These are phyloP conservation scores for Ganoderma sp. DNA, from an alignment of 1,284 basidiomycete genomes.

Conservation along the genomic window DNA sequence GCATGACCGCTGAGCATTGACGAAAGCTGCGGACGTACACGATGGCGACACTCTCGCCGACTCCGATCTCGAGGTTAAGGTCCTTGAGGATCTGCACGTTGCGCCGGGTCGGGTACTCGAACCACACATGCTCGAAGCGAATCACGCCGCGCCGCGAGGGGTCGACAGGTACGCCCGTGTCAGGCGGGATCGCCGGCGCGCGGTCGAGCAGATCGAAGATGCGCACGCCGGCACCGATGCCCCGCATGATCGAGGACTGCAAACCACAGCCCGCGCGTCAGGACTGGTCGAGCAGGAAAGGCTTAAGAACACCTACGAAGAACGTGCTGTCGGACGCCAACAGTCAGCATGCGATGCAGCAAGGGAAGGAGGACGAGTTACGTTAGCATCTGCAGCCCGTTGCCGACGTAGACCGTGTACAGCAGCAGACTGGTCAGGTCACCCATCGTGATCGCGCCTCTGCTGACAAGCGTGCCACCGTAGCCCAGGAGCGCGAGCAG, in stretches of 20 bases:
- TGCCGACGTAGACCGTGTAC: conserved; percentile 92
- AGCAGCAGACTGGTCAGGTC: conserved; percentile 90
- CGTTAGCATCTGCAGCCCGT: conserved; percentile 81
- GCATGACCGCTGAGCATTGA: conserved; percentile 12
- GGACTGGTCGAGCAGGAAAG: neutral
- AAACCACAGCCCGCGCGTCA: neutral
- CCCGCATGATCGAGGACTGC: conserved; percentile 85
- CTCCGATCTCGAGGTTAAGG: conserved; percentile 77
- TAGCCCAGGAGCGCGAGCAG: conserved; percentile 91
- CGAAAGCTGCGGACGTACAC: conserved; percentile 63
- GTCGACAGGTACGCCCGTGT: conserved; percentile 62
- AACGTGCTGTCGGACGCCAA: conserved; percentile 37
- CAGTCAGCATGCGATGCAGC: conserved; percentile 21
- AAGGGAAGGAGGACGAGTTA: conserved; percentile 44
- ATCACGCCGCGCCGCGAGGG: conserved; percentile 67
- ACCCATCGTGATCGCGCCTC: conserved; percentile 88
- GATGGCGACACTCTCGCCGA: conserved; percentile 89
- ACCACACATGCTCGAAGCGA: conserved; percentile 80
- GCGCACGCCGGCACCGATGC: conserved; percentile 90
- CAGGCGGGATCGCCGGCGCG: conserved; percentile 70
- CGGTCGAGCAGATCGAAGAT: conserved; percentile 94
- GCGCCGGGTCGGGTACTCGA: conserved; percentile 86
- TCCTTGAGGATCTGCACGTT: conserved; percentile 81
- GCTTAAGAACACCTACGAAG: conserved; percentile 44
- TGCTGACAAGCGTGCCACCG: conserved; percentile 90